Percentiles rank a stretch among this genome's conserved stretches.
Evolutionary conservation across 805 yeast species (phyloP).

Genomic region (Yarrowia phangngaensis): DNA sequence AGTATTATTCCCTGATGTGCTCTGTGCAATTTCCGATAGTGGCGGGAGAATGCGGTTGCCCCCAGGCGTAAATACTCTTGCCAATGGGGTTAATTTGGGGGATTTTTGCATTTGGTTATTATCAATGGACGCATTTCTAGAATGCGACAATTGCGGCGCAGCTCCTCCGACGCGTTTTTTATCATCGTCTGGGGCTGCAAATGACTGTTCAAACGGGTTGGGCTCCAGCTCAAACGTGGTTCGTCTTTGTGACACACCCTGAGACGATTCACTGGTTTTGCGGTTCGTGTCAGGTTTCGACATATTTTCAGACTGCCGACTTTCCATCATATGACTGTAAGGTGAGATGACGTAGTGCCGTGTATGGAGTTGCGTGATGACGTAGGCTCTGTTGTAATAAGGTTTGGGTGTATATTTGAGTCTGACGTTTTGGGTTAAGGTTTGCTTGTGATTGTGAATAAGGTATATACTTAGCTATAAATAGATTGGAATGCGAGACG

Average conservation of each 20-base stretch:
- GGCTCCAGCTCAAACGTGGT: constrained; percentile 74
- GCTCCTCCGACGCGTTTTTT: constrained; percentile 8
- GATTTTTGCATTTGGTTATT: constrained; percentile 16
- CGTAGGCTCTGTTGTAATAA: too few relatives aligned
- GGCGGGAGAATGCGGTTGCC: constrained; percentile 35
- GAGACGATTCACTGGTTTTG: constrained; percentile 4
- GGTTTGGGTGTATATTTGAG: too few relatives aligned
- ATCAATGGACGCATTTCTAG: constrained; percentile 4
- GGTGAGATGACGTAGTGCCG: too few relatives aligned
- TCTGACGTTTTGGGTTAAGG: too few relatives aligned
- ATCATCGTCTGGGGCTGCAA: constrained; percentile 54
- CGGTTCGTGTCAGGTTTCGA: constrained; percentile 19
- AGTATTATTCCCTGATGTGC: constrained; percentile 4
- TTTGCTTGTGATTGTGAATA: too few relatives aligned
- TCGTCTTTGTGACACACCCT: constrained; percentile 3
- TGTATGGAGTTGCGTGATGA: too few relatives aligned
- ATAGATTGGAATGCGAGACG: too few relatives aligned
- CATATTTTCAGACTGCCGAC: too few relatives aligned
- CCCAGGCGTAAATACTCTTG: constrained; percentile 31
- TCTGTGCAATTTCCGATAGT: constrained; percentile 30
- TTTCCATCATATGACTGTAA: too few relatives aligned
- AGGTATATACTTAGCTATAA: too few relatives aligned
- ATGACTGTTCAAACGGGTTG: constrained; percentile 91
- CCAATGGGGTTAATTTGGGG: constrained; percentile 24
- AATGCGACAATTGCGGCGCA: neutral